A percentile compares a stretch with the other conserved stretches of the same genome.
Conservation (phyloP, 176 grass and related monocot genomes). For the Zoysia japonica region DNA sequence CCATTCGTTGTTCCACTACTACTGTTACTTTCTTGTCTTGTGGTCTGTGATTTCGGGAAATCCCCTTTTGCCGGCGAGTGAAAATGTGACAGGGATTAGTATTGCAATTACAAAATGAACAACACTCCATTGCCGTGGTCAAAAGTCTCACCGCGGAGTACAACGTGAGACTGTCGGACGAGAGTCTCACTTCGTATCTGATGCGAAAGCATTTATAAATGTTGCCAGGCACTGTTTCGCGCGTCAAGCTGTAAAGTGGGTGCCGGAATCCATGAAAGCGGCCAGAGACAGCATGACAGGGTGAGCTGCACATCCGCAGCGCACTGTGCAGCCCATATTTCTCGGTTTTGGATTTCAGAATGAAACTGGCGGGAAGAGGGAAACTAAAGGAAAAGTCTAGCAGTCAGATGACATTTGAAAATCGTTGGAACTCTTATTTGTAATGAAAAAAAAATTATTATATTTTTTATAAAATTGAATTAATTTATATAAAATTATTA, state of each 20-base stretch:
- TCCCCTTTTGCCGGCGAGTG: too few species aligned
- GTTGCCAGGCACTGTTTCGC: neutral
- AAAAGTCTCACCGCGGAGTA: neutral
- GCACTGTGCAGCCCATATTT: neutral
- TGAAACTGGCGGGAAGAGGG: neutral
- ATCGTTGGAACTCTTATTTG: too few species aligned
- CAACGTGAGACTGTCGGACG: too few species aligned
- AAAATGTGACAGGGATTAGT: too few species aligned
- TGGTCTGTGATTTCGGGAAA: neutral
- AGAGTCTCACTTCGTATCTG: neutral
- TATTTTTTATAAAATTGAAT: too few species aligned
- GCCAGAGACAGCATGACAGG: neutral
- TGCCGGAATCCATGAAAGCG: constrained; percentile 1
- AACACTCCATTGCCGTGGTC: too few species aligned
- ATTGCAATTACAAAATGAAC: too few species aligned
- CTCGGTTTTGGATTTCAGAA: neutral
- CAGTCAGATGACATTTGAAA: too few species aligned
- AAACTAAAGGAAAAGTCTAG: neutral
- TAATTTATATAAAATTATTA: too few species aligned
- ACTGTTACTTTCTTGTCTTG: neutral
- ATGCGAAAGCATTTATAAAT: constrained; percentile 5
- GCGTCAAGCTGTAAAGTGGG: neutral
- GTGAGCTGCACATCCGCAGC: neutral
- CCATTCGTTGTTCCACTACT: neutral
- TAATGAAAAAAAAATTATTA: too few species aligned